A percentile compares a stretch with the other conserved stretches of the same genome.
Conservation (phyloP, 2,329 filamentous ascomycete species). For the Talaromyces sp. region DNA sequence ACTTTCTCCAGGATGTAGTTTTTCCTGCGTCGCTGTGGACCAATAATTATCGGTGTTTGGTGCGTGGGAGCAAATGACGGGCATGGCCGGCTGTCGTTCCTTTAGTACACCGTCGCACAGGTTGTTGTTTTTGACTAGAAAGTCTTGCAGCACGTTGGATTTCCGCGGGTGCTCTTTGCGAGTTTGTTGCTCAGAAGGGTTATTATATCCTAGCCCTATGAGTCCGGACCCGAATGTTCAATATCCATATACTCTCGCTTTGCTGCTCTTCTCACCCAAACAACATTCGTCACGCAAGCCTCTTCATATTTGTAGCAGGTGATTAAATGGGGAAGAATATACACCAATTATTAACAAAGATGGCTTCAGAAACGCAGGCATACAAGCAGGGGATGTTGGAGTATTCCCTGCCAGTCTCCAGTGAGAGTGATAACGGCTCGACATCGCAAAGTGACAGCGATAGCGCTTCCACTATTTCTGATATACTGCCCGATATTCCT, state of each 20-base stretch:
- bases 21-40: neutral
- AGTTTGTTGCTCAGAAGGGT: neutral
- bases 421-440: conserved; percentile 6
- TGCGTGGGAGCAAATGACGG: conserved; percentile 2
- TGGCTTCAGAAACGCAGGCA: conserved; percentile 12
- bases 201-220: conserved; percentile 13
- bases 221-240: neutral
- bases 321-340: neutral
- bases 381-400: conserved; percentile 4
- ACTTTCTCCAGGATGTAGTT: neutral
- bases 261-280: neutral
- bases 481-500: conserved; percentile 50
- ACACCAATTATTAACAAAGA: neutral
- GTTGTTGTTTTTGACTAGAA: neutral
- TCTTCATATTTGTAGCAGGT: neutral
- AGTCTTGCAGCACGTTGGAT: neutral
- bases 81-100: neutral
- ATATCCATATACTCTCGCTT: neutral
- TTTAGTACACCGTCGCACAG: neutral
- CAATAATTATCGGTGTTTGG: neutral
- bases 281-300: neutral
- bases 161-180: conserved; percentile 10
- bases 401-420: neutral
- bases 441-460: conserved; percentile 7
- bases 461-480: conserved; percentile 13